A percentile compares a stretch with the other conserved stretches of the same genome.
Conservation (phyloP, 257 asterid genomes). For the Parsonsia alboflavescens region DNA sequence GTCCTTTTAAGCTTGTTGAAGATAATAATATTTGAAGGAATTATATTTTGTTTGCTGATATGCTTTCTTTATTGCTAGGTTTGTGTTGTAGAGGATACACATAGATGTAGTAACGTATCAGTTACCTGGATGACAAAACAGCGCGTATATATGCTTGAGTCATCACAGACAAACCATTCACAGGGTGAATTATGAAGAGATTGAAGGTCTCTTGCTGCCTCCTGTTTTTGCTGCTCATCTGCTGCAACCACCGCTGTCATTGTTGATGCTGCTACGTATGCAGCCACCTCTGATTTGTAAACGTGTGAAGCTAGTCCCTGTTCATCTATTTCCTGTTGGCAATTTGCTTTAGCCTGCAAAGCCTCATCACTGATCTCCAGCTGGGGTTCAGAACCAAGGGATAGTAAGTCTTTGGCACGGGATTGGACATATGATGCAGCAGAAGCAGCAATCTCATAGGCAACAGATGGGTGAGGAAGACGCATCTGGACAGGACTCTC, state of each 20-base stretch:
- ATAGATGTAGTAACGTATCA: too few relatives aligned
- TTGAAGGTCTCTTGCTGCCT: constrained; percentile 78
- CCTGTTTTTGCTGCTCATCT: constrained; percentile 58
- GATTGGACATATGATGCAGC: constrained; percentile 78
- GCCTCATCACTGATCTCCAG: constrained; percentile 5
- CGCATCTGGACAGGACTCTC: constrained; percentile 18
- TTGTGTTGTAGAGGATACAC: not conserved
- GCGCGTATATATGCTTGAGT: constrained; percentile 60
- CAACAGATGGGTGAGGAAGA: constrained; percentile 36
- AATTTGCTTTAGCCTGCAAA: constrained; percentile 4
- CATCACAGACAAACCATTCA: constrained; percentile 91
- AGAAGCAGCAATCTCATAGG: constrained; percentile 76
- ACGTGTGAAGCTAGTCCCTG: constrained; percentile 11
- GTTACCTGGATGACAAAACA: constrained; percentile 73
- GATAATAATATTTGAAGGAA: not conserved
- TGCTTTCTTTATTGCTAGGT: not conserved
- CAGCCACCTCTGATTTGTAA: constrained; percentile 61
- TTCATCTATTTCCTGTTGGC: constrained; percentile 23
- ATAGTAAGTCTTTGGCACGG: constrained; percentile 32
- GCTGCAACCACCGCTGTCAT: constrained; percentile 92
- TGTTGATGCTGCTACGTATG: constrained; percentile 69
- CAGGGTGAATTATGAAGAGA: constrained; percentile 81
- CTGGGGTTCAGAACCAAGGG: constrained; percentile 27
- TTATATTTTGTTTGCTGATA: not conserved
- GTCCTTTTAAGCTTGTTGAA: not conserved